Percentiles rank a stretch among this genome's conserved stretches.
Conservation (phyloP, 2,329 filamentous ascomycete genomes). For the Davidsoniella virescens region DNA sequence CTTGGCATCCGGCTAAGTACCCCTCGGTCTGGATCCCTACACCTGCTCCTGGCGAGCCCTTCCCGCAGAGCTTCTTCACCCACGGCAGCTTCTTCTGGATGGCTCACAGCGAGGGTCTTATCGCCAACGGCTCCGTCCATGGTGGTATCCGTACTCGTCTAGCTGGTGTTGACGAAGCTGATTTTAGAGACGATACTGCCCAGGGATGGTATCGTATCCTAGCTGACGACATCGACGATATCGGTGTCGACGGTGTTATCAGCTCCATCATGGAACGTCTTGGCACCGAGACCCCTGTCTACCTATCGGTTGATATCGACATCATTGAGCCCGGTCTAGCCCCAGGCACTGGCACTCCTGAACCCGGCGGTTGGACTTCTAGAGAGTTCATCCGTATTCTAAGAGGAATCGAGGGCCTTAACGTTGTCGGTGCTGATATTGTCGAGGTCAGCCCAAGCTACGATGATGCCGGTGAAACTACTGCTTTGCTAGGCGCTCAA, state of each 20-base stretch:
- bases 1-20: slow-evolving; percentile 71
- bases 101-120: slow-evolving; percentile 63
- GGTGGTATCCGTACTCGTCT: slow-evolving; percentile 68
- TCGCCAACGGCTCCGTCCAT: slow-evolving; percentile 62
- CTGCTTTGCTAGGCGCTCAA: slow-evolving; percentile 64
- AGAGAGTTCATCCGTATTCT: slow-evolving; percentile 73
- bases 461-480: slow-evolving; percentile 61
- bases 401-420: slow-evolving; percentile 64
- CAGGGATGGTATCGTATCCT: slow-evolving; percentile 64
- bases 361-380: slow-evolving; percentile 83
- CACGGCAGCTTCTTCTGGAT: slow-evolving; percentile 90
- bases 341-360: slow-evolving; percentile 74
- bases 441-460: slow-evolving; percentile 79
- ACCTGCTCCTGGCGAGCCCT: slow-evolving; percentile 15
- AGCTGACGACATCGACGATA: slow-evolving; percentile 76
- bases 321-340: slow-evolving; percentile 54
- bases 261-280: slow-evolving; percentile 53
- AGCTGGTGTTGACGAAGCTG: slow-evolving; percentile 42
- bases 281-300: slow-evolving; percentile 61
- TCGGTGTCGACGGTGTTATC: slow-evolving; percentile 57
- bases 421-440: slow-evolving; percentile 76
- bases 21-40: slow-evolving; percentile 55
- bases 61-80: slow-evolving; percentile 46
- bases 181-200: slow-evolving; percentile 51
- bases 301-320: slow-evolving; percentile 69